phyloP scores from a whole-genome alignment of 805 yeast species.

The Kazachstania kunashirensis region DNA sequence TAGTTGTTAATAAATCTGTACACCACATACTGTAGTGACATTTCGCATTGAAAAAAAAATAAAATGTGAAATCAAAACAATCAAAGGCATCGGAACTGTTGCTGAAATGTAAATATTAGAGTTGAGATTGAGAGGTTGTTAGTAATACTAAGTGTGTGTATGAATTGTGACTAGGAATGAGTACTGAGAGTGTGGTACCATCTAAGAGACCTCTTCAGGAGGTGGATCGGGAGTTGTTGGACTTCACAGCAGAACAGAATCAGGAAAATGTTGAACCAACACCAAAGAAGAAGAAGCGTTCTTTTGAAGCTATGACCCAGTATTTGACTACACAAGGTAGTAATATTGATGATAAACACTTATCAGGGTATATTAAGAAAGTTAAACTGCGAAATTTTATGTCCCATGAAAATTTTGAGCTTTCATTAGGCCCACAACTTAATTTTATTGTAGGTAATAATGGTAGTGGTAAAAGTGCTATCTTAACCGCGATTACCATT shows the following conservation, averaged over 20 bases:
- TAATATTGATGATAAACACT: conserved; percentile 8
- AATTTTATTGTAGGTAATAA: conserved; percentile 85
- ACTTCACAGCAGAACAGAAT: conserved; percentile 11
- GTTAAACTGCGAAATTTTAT: conserved; percentile 66
- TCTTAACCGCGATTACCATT: conserved; percentile 76
- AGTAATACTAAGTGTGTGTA: no score
- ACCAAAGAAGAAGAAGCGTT: conserved; percentile 15
- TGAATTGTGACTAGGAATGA: no score
- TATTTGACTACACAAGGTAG: conserved; percentile 5
- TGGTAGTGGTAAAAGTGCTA: conserved; percentile 87
- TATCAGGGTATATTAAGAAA: conserved; percentile 57
- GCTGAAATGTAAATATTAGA: not conserved
- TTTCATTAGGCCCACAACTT: conserved; percentile 67
- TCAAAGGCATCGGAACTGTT: no score
- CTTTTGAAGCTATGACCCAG: conserved; percentile 25
- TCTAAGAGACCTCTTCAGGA: conserved; percentile 12
- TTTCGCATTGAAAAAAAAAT: no score
- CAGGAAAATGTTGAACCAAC: conserved; percentile 2
- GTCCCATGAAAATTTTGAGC: conserved; percentile 78
- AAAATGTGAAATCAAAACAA: no score
- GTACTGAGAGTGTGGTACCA: not conserved
- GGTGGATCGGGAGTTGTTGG: conserved; percentile 12
- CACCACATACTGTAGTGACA: no score
- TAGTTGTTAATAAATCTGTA: no score
- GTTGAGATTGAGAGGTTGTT: not conserved